Percentiles rank a stretch among this genome's conserved stretches.
These are phyloP conservation scores for Conringia planisiliqua DNA, from an alignment of 345 rosid genomes.

Conservation along the genomic window DNA sequence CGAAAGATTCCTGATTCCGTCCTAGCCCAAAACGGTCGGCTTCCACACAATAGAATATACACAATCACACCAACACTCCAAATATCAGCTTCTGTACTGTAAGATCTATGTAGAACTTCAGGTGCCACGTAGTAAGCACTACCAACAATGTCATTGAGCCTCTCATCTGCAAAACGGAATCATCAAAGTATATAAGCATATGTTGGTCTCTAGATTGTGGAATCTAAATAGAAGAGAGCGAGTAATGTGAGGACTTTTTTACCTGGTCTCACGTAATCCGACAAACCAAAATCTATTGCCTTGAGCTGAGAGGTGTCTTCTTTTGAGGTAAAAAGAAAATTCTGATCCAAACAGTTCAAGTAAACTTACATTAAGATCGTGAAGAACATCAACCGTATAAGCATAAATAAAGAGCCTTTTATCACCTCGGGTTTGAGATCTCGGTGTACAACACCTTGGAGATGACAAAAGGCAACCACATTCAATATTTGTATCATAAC, in stretches of 20 bases:
- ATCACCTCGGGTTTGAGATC: conserved; percentile 97
- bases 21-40: conserved; percentile 98
- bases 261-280: conserved; percentile 97
- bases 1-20: conserved; percentile 95
- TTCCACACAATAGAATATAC: conserved; percentile 86
- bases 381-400: background rate
- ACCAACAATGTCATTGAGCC: conserved; percentile 94
- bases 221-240: conserved; percentile 3
- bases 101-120: conserved; percentile 94
- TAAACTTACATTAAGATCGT: conserved; percentile 19
- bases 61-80: conserved; percentile 98
- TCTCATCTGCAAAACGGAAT: conserved; percentile 63
- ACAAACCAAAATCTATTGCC: conserved; percentile 97
- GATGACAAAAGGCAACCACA: conserved; percentile 94
- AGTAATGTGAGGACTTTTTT: conserved; percentile 39
- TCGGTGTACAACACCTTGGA: conserved; percentile 96
- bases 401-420: background rate
- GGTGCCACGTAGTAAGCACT: conserved; percentile 98
- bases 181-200: background rate
- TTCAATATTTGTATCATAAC: conserved; percentile 87
- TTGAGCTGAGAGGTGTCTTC: conserved; percentile 79
- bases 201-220: background rate
- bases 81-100: conserved; percentile 87
- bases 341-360: conserved; percentile 51
- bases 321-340: conserved; percentile 77